Evolutionary conservation across 1,284 basidiomycete genomes (phyloP).

Genomic region (Neolentinus lepideus): DNA sequence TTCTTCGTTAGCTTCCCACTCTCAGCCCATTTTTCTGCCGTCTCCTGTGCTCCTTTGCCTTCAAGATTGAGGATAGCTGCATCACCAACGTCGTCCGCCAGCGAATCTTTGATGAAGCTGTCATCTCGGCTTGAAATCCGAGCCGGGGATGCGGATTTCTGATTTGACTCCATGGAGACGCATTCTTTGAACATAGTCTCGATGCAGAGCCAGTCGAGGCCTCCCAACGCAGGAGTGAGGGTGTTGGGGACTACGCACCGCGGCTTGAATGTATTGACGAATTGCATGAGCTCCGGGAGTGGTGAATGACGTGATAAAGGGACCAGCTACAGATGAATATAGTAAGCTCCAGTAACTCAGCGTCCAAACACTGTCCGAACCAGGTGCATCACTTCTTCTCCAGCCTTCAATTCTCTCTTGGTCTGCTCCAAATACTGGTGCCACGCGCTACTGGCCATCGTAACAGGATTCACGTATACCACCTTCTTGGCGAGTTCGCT

Average conservation of each 20-base stretch:
- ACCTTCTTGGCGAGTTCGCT: constrained; percentile 38
- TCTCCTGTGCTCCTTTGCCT: constrained; percentile 37
- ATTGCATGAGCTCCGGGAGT: constrained; percentile 73
- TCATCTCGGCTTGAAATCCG: constrained; percentile 11
- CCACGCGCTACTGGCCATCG: constrained; percentile 60
- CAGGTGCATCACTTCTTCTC: constrained; percentile 46
- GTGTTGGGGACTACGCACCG: constrained; percentile 73
- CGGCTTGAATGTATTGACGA: constrained; percentile 78
- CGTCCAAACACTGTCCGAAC: constrained; percentile 28
- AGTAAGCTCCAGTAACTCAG: not conserved
- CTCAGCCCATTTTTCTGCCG: constrained; percentile 48
- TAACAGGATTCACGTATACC: constrained; percentile 73
- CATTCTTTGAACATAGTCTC: constrained; percentile 57
- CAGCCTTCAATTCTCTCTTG: constrained; percentile 30
- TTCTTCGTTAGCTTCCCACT: constrained; percentile 35
- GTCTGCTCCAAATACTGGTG: constrained; percentile 46
- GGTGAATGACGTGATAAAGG: constrained; percentile 83
- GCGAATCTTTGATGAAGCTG: constrained; percentile 12
- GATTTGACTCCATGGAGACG: constrained; percentile 26
- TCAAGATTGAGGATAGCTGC: constrained; percentile 52
- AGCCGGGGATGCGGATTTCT: constrained; percentile 13
- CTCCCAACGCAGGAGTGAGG: constrained; percentile 49
- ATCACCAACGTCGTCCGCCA: constrained; percentile 29
- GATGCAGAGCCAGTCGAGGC: constrained; percentile 68
- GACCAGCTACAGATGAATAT: constrained; percentile 48